These are phyloP conservation scores for Rhizopus microsporus DNA, from an alignment of 371 early-diverging fungal species.

Conservation along the genomic window DNA sequence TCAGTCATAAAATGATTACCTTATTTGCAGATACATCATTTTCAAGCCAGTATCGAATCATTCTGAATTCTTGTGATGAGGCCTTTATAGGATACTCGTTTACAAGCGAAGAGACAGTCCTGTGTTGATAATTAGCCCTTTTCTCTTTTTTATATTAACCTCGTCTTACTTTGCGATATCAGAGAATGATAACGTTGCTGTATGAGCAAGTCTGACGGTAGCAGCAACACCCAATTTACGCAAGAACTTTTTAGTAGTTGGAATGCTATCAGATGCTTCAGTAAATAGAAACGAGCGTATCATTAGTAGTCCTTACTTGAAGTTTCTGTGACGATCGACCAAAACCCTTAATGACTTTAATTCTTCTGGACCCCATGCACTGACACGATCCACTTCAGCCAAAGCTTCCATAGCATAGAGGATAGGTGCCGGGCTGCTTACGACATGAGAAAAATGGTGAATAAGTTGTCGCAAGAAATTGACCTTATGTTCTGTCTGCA, in stretches of 20 bases:
- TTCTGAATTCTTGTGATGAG: conserved; percentile 21
- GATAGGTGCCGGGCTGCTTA: conserved; percentile 39
- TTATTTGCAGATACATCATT: conserved; percentile 23
- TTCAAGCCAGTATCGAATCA: conserved; percentile 32
- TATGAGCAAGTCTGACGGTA: conserved; percentile 25
- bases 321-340: conserved; percentile 46
- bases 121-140: conserved; percentile 1
- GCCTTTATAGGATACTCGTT: conserved; percentile 33
- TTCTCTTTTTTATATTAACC: neutral
- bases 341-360: conserved; percentile 43
- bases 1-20: conserved; percentile 6
- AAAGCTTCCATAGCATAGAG: conserved; percentile 44
- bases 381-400: conserved; percentile 22
- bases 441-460: conserved; percentile 45
- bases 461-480: conserved; percentile 38
- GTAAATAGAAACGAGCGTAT: neutral
- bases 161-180: conserved; percentile 47
- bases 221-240: conserved; percentile 38
- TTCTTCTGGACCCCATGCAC: conserved; percentile 49
- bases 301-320: conserved; percentile 31
- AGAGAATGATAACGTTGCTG: conserved; percentile 33
- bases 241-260: conserved; percentile 35
- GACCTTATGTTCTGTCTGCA: conserved; percentile 30
- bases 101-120: conserved; percentile 42
- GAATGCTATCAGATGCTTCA: conserved; percentile 13